Base-by-base conservation (phyloP, 2,329 filamentous ascomycete genomes). In the Phaeosphaeriaceae sp. region DNA sequence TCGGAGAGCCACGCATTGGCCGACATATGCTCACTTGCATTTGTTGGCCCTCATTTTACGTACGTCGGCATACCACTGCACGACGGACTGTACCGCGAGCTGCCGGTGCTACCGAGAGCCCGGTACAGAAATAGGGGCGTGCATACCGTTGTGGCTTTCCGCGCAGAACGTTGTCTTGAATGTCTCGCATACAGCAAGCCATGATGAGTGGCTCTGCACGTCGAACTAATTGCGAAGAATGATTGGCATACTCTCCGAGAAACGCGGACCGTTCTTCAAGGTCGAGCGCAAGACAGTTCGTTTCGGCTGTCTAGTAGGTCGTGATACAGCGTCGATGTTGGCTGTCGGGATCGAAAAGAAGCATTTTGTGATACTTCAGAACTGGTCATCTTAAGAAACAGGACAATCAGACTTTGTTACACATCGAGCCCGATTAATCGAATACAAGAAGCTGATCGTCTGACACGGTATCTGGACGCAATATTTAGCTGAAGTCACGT, bases 41-140 rank as follows among this genome's bases (percentile, higher is more conserved):
- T 32, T 43, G 43, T 50, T 40, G 28, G 42, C 22, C n/a, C 43
- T 55, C 28, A 46, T 54, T 54, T 24, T 52, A 49, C 64, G 54
- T 35, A 23, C 40, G 49, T 56, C 58, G 59, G 65, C 60, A 64
- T 44, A 59, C 53, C 43, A 40, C 52, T 52, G 55, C 61, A 57
- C 44, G 55, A 58, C 60, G 47, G 56, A 46, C 40, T 54, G 47
- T 54, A 24, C 32, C 48, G 54, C 49, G 40, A 4, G 17, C 42
- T 54, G 56, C 64, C 65, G 59, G 40, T 2, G 17, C 42, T 54
- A 57, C 64, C 65, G 59, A 55, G 56, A 55, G 54, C 61, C 52
- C 60, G 70, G 69, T 60, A 59, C 28, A 23, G 43, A 49, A 43
- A 17, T 63, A 66, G 58, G 17, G 13, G 59, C 58, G 48, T 23